Conservation (phyloP, 2,329 filamentous ascomycete genomes). For the Sporothrix globosa region DNA sequence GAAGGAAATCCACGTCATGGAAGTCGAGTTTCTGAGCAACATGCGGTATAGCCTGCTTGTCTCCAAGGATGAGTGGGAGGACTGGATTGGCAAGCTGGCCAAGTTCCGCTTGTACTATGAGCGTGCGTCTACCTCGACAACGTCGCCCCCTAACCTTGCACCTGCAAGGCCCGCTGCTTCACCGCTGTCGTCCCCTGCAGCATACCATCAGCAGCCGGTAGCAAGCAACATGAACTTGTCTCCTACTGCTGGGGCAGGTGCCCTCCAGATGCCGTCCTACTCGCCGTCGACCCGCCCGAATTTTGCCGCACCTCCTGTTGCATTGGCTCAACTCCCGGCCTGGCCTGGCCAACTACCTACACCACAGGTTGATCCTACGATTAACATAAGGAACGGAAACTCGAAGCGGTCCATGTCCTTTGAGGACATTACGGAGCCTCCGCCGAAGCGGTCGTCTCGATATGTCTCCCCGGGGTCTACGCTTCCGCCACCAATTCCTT, state of each 20-base stretch:
- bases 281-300: conserved; percentile 24
- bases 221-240: conserved; percentile 16
- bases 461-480: conserved; percentile 32
- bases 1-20: conserved; percentile 97
- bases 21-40: conserved; percentile 99
- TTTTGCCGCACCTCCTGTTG: not conserved
- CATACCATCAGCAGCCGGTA: conserved; percentile 39
- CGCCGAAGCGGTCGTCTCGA: conserved; percentile 55
- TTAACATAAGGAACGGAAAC: conserved; percentile 44
- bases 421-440: conserved; percentile 56
- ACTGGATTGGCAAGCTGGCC: conserved; percentile 81
- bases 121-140: conserved; percentile 52
- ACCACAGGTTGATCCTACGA: not conserved
- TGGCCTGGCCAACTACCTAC: conserved; percentile 17
- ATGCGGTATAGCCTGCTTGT: conserved; percentile 93
- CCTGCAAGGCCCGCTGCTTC: conserved; percentile 40
- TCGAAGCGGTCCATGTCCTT: conserved; percentile 58
- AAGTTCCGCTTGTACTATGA: conserved; percentile 85
- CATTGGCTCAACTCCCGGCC: not conserved
- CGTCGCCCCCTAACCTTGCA: conserved; percentile 46
- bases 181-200: conserved; percentile 53
- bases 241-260: not conserved
- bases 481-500: conserved; percentile 12
- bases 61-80: conserved; percentile 81
- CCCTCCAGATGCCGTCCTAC: conserved; percentile 1